These are phyloP conservation scores for Coffea canephora DNA, from an alignment of 257 asterid species.

Conservation along the genomic window DNA sequence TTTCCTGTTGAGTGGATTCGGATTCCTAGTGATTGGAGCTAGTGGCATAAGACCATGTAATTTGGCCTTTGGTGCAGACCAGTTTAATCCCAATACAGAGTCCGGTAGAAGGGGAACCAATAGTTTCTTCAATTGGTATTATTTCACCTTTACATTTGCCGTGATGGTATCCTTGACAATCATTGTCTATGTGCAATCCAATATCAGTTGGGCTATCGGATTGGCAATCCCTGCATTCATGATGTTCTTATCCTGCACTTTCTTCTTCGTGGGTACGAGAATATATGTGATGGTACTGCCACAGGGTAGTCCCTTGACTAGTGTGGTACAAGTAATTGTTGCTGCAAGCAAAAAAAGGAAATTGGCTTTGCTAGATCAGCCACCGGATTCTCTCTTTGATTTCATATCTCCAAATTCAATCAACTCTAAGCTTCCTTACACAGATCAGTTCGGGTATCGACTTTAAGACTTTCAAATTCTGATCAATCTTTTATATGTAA, in stretches of 20 bases:
- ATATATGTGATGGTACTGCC: conserved; percentile 42
- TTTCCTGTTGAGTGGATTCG: conserved; percentile 36
- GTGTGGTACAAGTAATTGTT: conserved; percentile 28
- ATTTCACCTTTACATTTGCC: conserved; percentile 72
- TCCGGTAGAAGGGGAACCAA: conserved; percentile 61
- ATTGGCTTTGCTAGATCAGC: conserved; percentile 21
- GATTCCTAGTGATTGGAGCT: too few species aligned
- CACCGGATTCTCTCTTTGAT: conserved; percentile 18
- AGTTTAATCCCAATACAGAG: conserved; percentile 66
- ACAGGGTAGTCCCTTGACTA: conserved; percentile 33
- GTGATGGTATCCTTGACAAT: conserved; percentile 59
- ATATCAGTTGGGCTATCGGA: conserved; percentile 69
- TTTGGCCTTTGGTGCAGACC: conserved; percentile 83
- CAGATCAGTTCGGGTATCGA: conserved; percentile 31
- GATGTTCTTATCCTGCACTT: conserved; percentile 54
- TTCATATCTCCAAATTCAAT: conserved; percentile 10
- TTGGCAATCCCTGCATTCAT: conserved; percentile 54
- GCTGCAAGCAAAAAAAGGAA: conserved; percentile 27
- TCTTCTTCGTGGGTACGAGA: conserved; percentile 60
- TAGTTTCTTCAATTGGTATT: conserved; percentile 85
- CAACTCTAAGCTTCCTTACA: conserved; percentile 26
- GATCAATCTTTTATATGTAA: too few species aligned
- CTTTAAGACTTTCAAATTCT: too few species aligned
- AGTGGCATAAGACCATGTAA: conserved; percentile 31
- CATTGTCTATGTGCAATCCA: conserved; percentile 71